phyloP scores from a whole-genome alignment of 228 moss, liverwort and hornwort genomes.

The Sphagnum fallax region DNA sequence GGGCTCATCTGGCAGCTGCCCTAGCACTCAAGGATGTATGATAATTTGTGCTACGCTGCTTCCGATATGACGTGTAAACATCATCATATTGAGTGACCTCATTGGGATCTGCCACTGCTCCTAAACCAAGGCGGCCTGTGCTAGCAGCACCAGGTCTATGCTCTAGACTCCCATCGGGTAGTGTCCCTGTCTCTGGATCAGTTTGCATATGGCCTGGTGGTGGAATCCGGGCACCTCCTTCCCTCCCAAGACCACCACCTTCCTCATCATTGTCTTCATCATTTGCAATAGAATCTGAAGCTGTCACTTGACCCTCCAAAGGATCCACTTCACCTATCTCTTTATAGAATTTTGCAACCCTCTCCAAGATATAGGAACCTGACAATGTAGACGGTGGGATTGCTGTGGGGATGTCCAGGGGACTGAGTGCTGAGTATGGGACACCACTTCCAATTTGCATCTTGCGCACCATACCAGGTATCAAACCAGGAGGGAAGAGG shows the following conservation, averaged over 20 bases:
- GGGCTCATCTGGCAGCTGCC: conserved; percentile 78
- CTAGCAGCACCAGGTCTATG: conserved; percentile 89
- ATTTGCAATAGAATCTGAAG: conserved; percentile 21
- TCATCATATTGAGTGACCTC: conserved; percentile 96
- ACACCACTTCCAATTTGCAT: conserved; percentile 99
- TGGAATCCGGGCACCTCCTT: conserved; percentile 84
- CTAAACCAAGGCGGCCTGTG: conserved; percentile 83
- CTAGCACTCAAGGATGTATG: conserved; percentile 94
- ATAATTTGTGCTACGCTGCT: conserved; percentile 94
- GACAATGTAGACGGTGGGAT: conserved; percentile 75
- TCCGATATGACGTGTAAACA: conserved; percentile 95
- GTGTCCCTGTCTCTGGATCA: conserved; percentile 73
- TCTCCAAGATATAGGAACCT: conserved; percentile 78
- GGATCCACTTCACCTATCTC: conserved; percentile 95
- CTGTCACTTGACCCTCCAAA: conserved; percentile 70
- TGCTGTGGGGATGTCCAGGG: conserved; percentile 89
- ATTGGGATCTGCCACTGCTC: conserved; percentile 90
- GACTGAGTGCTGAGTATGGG: conserved; percentile 91
- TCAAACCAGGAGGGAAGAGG: conserved; percentile 95
- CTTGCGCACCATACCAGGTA: conserved; percentile 97
- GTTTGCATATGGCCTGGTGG: conserved; percentile 83
- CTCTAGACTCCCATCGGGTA: conserved; percentile 91
- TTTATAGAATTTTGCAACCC: conserved; percentile 86
- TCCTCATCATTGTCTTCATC: conserved; percentile 49
- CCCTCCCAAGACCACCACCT: conserved; percentile 38